Conservation (phyloP, 257 asterid genomes). For the Scutellaria barbata region DNA sequence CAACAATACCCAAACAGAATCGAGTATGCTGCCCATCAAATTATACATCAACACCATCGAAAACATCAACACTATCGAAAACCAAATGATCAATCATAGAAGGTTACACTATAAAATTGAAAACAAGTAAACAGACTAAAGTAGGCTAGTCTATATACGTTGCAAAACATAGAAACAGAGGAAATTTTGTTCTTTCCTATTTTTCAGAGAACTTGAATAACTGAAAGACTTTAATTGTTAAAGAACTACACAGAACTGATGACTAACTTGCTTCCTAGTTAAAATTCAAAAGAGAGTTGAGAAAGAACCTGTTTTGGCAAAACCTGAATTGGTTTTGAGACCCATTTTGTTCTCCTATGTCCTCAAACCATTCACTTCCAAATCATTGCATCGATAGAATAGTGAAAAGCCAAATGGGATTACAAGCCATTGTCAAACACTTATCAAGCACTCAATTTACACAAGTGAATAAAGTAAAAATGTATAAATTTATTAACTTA, state of each 20-base stretch:
- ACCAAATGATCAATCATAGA: background rate
- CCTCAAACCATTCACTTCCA: too few species aligned
- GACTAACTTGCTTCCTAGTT: constrained; percentile 9
- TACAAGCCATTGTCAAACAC: too few species aligned
- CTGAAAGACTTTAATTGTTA: background rate
- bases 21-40: too few species aligned
- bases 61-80: too few species aligned
- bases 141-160: background rate
- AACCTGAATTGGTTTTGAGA: constrained; percentile 51
- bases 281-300: constrained; percentile 29
- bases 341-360: constrained; percentile 40
- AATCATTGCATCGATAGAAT: too few species aligned
- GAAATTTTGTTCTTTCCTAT: background rate
- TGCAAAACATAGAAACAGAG: background rate
- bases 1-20: background rate
- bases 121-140: background rate
- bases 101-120: background rate
- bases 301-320: constrained; percentile 62
- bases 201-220: background rate
- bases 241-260: too few species aligned
- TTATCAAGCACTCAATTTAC: too few species aligned
- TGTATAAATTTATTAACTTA: too few species aligned
- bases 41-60: too few species aligned
- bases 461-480: too few species aligned
- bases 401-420: too few species aligned